phyloP scores from a whole-genome alignment of 345 rosid genomes.

The Eucalyptus erythrocorys region DNA sequence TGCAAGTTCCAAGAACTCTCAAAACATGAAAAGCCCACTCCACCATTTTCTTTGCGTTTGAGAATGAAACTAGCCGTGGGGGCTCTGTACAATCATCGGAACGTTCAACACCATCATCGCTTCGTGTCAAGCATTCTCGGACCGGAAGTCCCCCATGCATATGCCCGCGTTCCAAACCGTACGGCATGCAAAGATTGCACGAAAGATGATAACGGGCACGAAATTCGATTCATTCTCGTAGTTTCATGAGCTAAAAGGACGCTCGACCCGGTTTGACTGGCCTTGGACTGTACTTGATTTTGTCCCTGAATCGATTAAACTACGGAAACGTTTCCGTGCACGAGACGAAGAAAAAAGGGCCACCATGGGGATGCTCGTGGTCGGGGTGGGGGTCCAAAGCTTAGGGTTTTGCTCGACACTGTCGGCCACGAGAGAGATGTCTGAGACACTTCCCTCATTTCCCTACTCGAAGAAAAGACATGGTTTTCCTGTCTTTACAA shows the following conservation, averaged over 20 bases:
- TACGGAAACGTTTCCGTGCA: background rate
- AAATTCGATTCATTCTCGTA: background rate
- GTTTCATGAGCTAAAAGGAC: background rate
- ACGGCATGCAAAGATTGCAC: background rate
- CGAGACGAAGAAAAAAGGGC: background rate
- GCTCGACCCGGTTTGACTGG: background rate
- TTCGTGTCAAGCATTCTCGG: background rate
- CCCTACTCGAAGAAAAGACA: constrained; percentile 9
- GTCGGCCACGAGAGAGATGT: constrained; percentile 21
- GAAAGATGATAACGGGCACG: background rate
- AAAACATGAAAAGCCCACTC: background rate
- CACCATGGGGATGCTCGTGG: background rate
- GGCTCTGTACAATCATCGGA: background rate
- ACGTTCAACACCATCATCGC: background rate
- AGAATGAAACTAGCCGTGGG: background rate
- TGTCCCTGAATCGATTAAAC: background rate
- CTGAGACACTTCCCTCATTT: background rate
- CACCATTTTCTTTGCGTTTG: background rate
- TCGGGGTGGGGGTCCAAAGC: background rate
- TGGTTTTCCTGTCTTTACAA: constrained; percentile 9
- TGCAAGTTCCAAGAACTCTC: background rate
- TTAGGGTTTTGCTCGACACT: constrained; percentile 16
- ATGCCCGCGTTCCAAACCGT: background rate
- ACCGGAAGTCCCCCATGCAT: background rate
- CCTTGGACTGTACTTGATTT: background rate